phyloP scores from a whole-genome alignment of 352 stramenopile genomes.

The Globisporangium echinulatum region DNA sequence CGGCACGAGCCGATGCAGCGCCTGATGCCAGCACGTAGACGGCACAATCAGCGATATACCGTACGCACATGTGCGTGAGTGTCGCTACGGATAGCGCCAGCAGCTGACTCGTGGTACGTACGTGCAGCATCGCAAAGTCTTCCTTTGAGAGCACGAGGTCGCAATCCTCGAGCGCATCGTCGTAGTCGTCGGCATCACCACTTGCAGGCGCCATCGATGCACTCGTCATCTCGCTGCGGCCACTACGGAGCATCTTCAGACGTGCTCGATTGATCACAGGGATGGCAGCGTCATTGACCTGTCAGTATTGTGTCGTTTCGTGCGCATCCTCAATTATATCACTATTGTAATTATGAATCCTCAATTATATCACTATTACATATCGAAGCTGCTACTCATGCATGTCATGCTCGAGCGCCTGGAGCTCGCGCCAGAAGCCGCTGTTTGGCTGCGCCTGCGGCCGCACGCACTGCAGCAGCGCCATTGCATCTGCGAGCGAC shows the following conservation, averaged over 20 bases:
- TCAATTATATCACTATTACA: too few species aligned
- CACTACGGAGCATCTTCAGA: too few species aligned
- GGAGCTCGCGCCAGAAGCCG: slow-evolving; percentile 53
- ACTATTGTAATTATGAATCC: background rate
- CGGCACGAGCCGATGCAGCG: slow-evolving; percentile 46
- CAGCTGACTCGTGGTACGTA: background rate
- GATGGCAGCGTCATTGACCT: background rate
- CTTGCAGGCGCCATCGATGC: slow-evolving; percentile 3
- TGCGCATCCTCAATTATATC: too few species aligned
- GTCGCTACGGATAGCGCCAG: too few species aligned
- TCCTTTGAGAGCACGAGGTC: slow-evolving; percentile 46
- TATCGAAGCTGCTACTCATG: background rate
- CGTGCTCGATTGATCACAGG: too few species aligned
- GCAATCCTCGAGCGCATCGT: slow-evolving; percentile 11
- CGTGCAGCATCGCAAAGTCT: slow-evolving; percentile 48
- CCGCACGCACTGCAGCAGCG: slow-evolving; percentile 30
- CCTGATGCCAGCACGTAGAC: slow-evolving; percentile 4
- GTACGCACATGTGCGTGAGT: background rate
- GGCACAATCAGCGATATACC: too few species aligned
- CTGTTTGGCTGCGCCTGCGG: slow-evolving; percentile 60
- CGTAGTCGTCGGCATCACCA: slow-evolving; percentile 9
- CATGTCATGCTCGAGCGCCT: slow-evolving; percentile 23
- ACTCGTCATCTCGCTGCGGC: too few species aligned
- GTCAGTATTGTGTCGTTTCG: too few species aligned
- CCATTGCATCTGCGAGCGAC: slow-evolving; percentile 33